Conservation (phyloP, 768 basidiomycete genomes). For the Psilocybe azurescens region DNA sequence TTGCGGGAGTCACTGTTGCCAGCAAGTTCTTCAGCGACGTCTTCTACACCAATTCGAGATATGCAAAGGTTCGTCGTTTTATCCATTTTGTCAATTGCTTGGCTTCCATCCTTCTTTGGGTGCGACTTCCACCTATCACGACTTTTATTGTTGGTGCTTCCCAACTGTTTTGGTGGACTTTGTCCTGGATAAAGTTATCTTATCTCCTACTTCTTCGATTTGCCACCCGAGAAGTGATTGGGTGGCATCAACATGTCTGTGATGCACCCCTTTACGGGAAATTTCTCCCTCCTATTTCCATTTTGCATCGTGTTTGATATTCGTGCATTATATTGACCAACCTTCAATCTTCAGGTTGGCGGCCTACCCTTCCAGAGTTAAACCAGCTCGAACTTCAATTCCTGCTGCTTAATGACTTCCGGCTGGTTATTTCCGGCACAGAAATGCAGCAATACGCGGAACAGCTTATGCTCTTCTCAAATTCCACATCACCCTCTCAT, state of each 20-base stretch:
- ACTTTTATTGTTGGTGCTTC: too few species aligned
- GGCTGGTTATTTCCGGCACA: constrained; percentile 81
- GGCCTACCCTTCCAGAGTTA: constrained; percentile 92
- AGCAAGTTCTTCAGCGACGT: constrained; percentile 99
- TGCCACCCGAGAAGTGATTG: not conserved
- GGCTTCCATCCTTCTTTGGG: too few species aligned
- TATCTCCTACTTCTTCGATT: not conserved
- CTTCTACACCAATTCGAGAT: constrained; percentile 98
- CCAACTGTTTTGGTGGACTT: too few species aligned
- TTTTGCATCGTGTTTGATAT: not conserved
- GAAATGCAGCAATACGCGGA: constrained; percentile 98
- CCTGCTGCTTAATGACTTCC: constrained; percentile 94
- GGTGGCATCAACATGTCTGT: not conserved
- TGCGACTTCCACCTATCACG: too few species aligned
- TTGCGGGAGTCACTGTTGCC: constrained; percentile 98
- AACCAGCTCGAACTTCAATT: constrained; percentile 99
- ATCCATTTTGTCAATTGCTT: not conserved
- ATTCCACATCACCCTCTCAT: constrained; percentile 28
- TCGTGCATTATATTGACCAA: not conserved
- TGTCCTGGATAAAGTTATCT: not conserved
- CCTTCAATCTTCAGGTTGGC: constrained; percentile 70
- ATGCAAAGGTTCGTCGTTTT: constrained; percentile 78
- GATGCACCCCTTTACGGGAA: not conserved
- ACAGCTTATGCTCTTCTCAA: constrained; percentile 79
- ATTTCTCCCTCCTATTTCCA: not conserved